phyloP scores from a whole-genome alignment of 2,329 filamentous ascomycete species.

The Cercospora brassicicola region DNA sequence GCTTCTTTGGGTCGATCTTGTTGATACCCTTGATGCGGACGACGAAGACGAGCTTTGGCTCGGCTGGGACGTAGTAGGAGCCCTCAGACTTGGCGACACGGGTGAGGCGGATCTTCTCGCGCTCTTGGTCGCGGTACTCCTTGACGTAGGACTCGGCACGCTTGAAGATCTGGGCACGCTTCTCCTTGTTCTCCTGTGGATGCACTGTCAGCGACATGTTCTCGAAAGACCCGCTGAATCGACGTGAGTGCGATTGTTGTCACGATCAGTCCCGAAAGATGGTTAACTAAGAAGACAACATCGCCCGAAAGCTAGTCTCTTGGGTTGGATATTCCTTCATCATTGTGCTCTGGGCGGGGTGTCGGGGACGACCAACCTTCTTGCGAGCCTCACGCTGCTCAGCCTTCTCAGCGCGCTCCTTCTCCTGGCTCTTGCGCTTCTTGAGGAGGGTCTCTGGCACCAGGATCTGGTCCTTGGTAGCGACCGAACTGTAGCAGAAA shows the following conservation, averaged over 20 bases:
- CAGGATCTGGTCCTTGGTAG: conserved; percentile 91
- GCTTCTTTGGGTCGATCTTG: conserved; percentile 99
- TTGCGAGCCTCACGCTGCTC: conserved; percentile 62
- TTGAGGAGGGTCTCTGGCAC: conserved; percentile 99
- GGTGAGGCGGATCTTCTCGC: conserved; percentile 92
- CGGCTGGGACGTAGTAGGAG: conserved; percentile 89
- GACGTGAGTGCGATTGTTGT: conserved; percentile 43
- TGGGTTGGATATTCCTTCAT: conserved; percentile 74
- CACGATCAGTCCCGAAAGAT: conserved; percentile 97
- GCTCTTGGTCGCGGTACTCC: conserved; percentile 98
- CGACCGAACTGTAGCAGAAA: conserved; percentile 70
- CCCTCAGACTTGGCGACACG: conserved; percentile 89
- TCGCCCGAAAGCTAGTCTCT: conserved; percentile 83
- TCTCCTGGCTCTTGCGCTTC: conserved; percentile 99
- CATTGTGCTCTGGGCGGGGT: conserved; percentile 54
- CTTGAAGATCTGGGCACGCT: conserved; percentile 99
- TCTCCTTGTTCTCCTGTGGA: conserved; percentile 90
- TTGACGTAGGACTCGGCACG: conserved; percentile 99
- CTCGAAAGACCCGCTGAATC: conserved; percentile 14
- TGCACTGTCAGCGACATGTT: conserved; percentile 40
- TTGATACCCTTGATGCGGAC: conserved; percentile 99
- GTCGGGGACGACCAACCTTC: conserved; percentile 65
- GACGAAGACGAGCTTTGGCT: conserved; percentile 96
- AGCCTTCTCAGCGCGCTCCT: conserved; percentile 86
- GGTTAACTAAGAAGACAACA: conserved; percentile 96